Evolutionary conservation across 768 basidiomycete species (phyloP), one percentile per base, ranked within the genome.

Genomic region (Harrya chromipes): DNA sequence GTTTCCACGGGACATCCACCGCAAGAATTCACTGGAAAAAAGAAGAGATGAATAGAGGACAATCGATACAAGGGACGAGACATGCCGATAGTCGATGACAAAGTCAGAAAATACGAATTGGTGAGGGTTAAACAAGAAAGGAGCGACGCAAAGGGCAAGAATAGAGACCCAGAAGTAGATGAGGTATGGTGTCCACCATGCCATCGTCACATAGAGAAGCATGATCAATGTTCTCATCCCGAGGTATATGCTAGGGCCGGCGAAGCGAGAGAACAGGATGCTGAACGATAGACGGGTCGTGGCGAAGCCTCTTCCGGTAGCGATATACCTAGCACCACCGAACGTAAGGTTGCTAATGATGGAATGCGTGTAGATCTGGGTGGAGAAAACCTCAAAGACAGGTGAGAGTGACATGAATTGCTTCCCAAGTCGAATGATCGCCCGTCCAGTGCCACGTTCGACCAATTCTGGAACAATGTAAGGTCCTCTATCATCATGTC

Each of bases 51-150:
- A 47, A 12, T 19, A 13, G 33, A 33, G 10, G 29, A 20, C 16
- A 4, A 2, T 0, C 29, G 20, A 40, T 26, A 14, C 4, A 26
- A 24, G 12, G 26, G 47, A 14, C 17, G 13, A 6, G 20, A 70
- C 81, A 62, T 62, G 87, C 87, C 88, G 78, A 62, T 93, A 93
- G 71, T 99, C 97, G 64, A 98, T 90, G 68, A 98, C 81, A 70
- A 94, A 99, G 70, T 99, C 97, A 34, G 93, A 83, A 69, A 94
- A 87, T 17, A 90, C 90, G 74, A 99, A 99, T 70, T 98, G 97
- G 69, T 99, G 97, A n/a, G 97, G 97, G 67, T 98, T 99, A 82
- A 98, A 99, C 62, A 97, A 68, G 87, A 99, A 99, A 8, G 97
- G 97, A 26, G 95, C 87, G 56, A 97, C 72, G 62, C 94, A 97